phyloP scores from a whole-genome alignment of 768 basidiomycete genomes.

The Fistulinella prunicolor region DNA sequence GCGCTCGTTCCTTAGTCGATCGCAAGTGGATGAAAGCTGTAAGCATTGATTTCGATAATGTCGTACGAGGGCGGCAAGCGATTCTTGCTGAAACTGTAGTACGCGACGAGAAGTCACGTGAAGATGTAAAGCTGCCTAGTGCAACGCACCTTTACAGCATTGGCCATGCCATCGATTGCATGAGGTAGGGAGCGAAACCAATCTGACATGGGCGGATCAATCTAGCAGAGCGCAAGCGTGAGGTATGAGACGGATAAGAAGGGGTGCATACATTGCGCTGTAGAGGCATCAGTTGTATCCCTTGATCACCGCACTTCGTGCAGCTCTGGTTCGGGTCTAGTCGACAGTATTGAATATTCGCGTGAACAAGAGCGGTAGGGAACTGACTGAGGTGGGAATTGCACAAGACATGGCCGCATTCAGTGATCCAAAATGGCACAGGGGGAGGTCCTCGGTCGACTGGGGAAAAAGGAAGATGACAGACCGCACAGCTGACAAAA shows the following conservation, averaged over 20 bases:
- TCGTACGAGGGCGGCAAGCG: constrained; percentile 63
- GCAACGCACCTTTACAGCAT: constrained; percentile 57
- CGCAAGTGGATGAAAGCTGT: constrained; percentile 39
- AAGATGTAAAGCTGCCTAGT: no score
- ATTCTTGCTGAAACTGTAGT: constrained; percentile 74
- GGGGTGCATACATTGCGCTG: constrained; percentile 59
- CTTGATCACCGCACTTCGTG: constrained; percentile 58
- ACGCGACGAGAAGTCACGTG: background rate
- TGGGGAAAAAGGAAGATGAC: constrained; percentile 62
- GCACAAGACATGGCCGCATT: constrained; percentile 85
- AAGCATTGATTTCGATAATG: constrained; percentile 57
- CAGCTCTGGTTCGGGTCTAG: constrained; percentile 74
- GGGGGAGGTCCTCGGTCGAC: constrained; percentile 48
- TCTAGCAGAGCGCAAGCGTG: constrained; percentile 39
- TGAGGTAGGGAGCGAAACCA: constrained; percentile 72
- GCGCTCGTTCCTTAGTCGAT: constrained; percentile 37
- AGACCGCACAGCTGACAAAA: constrained; percentile 67
- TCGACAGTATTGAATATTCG: background rate
- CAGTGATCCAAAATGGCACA: constrained; percentile 84
- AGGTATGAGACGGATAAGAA: background rate
- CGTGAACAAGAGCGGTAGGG: background rate
- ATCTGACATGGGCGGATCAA: constrained; percentile 77
- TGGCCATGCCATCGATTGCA: constrained; percentile 61
- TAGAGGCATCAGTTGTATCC: constrained; percentile 67
- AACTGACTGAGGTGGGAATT: constrained; percentile 77